Conservation (phyloP, 2,329 filamentous ascomycete genomes). For the Neurospora sp. region DNA sequence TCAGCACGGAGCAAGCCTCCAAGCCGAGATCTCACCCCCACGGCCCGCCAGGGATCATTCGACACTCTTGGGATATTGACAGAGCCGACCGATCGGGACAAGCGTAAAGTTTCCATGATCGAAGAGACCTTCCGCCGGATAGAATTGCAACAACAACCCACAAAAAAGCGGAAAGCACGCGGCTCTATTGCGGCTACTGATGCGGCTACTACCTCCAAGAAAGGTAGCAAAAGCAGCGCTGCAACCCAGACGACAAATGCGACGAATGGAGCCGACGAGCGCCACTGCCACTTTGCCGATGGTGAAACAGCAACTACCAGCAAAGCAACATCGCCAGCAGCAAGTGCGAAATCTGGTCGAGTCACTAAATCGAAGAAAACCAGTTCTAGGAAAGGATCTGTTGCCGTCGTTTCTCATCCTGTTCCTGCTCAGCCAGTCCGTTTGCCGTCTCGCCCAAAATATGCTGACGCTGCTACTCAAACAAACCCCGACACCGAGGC, state of each 20-base stretch:
- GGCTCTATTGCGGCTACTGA: constrained; percentile 41
- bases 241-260: constrained; percentile 14
- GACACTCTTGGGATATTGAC: constrained; percentile 51
- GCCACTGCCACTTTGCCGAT: constrained; percentile 40
- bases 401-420: constrained; percentile 25
- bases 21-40: constrained; percentile 55
- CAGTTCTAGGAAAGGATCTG: constrained; percentile 19
- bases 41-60: constrained; percentile 46
- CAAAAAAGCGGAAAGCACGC: constrained; percentile 50
- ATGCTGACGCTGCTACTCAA: constrained; percentile 42
- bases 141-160: constrained; percentile 41
- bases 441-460: constrained; percentile 29
- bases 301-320: constrained; percentile 36
- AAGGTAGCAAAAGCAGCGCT: constrained; percentile 17
- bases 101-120: constrained; percentile 56
- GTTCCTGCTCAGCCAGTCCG: constrained; percentile 32
- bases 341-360: constrained; percentile 30
- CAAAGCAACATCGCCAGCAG: constrained; percentile 40
- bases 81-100: constrained; percentile 55
- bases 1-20: constrained; percentile 53
- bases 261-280: constrained; percentile 26
- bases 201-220: constrained; percentile 26
- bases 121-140: constrained; percentile 54
- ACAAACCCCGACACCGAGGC: constrained; percentile 37
- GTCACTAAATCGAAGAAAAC: not conserved